A percentile compares a stretch with the other conserved stretches of the same genome.
phyloP scores from a whole-genome alignment of 1,284 basidiomycete genomes.

The Meira miltonrushii region DNA sequence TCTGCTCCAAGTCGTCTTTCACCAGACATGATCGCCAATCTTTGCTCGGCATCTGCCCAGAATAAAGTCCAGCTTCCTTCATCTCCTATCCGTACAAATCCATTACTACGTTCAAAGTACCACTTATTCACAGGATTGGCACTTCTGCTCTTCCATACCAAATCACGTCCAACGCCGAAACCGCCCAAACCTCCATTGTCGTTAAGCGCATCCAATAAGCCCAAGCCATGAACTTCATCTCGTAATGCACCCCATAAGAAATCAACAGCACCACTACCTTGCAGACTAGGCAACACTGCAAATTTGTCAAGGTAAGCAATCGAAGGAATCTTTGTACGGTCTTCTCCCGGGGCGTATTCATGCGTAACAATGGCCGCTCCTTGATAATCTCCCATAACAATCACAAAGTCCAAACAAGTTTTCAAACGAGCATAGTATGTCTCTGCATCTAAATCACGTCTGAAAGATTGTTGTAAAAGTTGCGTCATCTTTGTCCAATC shows the following conservation, averaged over 20 bases:
- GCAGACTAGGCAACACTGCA: slow-evolving; percentile 85
- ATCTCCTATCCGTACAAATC: slow-evolving; percentile 68
- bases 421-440: slow-evolving; percentile 76
- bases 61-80: slow-evolving; percentile 74
- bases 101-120: slow-evolving; percentile 95
- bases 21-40: slow-evolving; percentile 48
- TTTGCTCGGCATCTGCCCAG: slow-evolving; percentile 95
- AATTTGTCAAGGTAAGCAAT: slow-evolving; percentile 98
- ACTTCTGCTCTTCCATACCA: slow-evolving; percentile 88
- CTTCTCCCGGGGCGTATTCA: slow-evolving; percentile 58
- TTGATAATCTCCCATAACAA: slow-evolving; percentile 91
- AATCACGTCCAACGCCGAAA: slow-evolving; percentile 79
- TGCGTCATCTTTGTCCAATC: slow-evolving; percentile 71
- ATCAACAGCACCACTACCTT: slow-evolving; percentile 97
- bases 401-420: slow-evolving; percentile 77
- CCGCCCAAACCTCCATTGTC: slow-evolving; percentile 80
- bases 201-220: slow-evolving; percentile 86
- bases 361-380: slow-evolving; percentile 92
- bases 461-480: slow-evolving; percentile 82
- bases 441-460: slow-evolving; percentile 66
- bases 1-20: slow-evolving; percentile 29
- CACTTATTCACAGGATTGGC: slow-evolving; percentile 98
- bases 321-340: slow-evolving; percentile 23
- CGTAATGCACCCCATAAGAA: slow-evolving; percentile 98
- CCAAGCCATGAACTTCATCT: slow-evolving; percentile 95